Evolutionary conservation across 148 eudicot species (phyloP), one percentile per base, ranked within the genome.

Genomic region (Diospyros lotus): DNA sequence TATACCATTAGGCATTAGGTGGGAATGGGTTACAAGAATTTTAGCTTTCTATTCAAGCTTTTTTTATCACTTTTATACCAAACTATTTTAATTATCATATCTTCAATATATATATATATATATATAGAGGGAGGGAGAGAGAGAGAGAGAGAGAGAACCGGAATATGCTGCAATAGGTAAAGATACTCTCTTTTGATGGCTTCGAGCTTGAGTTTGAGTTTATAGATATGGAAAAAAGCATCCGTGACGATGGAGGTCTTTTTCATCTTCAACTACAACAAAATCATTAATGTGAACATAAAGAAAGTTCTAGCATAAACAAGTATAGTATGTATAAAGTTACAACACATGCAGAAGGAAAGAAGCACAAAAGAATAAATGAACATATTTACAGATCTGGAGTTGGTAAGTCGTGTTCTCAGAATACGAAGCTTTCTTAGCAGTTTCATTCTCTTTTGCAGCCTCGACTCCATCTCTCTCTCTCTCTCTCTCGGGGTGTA

Each of bases 351-450:
- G 17, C 15, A 2, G 9, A 40, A 9, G 3, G 1, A 38, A 2
- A 5, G 3, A 38, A 38, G 1, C 9, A 7, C 39, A 59, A 59
- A 59, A 59, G 6, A 5, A 55, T 28, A 28, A 28, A 28, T 28
- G 28, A 28, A 28, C 28, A 28, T 28, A 28, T 28, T 73, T 85
- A 89, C 93, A 74, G 93, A 82, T 73, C 82, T 77, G 76, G 89
- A 85, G 58, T 82, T 78, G 80, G 88, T 69, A 28, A 28, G 28
- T 6, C 83, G 83, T 17, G 68, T 63, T 78, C 80, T 72, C 50
- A 86, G 81, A 28, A 78, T 58, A 54, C 66, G 82, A 68, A 89
- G 86, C 76, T 82, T 89, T 79, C 78, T 85, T 2, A 75, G 87
- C 38, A 86, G 50, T 13, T 77, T 80, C 56, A 80, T 75, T 68